A percentile compares a stretch with the other conserved stretches of the same genome.
Evolutionary conservation across 345 rosid species (phyloP).

Genomic region (Eucalyptus pumila): DNA sequence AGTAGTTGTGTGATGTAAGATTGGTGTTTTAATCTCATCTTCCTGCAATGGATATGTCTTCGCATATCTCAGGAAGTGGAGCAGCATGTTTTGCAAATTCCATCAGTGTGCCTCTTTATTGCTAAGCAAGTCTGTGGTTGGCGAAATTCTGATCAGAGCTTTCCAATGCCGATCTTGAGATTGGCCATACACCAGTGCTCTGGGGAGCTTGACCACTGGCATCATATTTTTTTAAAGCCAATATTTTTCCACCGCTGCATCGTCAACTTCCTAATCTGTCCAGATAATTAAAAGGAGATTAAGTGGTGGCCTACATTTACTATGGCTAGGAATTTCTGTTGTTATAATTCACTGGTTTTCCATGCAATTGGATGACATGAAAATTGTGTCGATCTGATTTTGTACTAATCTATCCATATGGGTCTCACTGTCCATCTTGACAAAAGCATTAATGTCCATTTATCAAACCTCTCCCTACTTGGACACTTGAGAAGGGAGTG

Average conservation of each 20-base stretch:
- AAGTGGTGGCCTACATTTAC: background rate
- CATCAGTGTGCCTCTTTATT: background rate
- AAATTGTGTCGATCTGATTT: background rate
- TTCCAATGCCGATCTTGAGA: background rate
- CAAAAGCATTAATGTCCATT: background rate
- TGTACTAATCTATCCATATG: background rate
- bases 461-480: background rate
- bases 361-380: background rate
- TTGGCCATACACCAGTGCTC: background rate
- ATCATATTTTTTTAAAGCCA: background rate
- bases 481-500: background rate
- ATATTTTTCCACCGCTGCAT: background rate
- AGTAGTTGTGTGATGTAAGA: background rate
- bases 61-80: background rate
- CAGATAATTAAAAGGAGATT: background rate
- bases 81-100: background rate
- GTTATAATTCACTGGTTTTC: background rate
- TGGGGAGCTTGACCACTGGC: background rate
- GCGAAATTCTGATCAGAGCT: background rate
- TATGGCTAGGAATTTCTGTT: background rate
- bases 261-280: background rate
- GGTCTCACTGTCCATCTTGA: background rate
- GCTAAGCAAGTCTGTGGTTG: background rate
- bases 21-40: background rate
- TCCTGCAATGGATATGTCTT: background rate